Evolutionary conservation across 352 stramenopile genomes (phyloP), one percentile per base, ranked within the genome.

Genomic region (Phytophthora brassicae): DNA sequence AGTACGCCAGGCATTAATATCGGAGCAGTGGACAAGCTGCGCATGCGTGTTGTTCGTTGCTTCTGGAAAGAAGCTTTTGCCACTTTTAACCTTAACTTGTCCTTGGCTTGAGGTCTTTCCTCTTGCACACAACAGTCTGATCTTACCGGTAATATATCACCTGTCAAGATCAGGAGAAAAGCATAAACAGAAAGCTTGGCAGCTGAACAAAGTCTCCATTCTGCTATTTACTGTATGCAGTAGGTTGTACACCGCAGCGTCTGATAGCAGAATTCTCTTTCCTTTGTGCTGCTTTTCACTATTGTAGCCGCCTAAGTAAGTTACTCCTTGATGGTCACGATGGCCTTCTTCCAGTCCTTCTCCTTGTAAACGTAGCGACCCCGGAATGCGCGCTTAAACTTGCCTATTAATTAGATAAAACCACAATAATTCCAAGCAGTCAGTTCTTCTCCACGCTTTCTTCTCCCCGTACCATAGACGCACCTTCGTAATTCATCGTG

Each of bases 401-500:
- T 96, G 70, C 89, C 88, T 90, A 57, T 35, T n/a, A 20, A 11
- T 31, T 51, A 6, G 41, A 39, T 62, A 41, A 38, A 64, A 45
- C 6, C 11, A 12, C 6, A 12, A 38, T 39, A 39, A 26, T 50
- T 61, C 16, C 24, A 57, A 13, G 48, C 17, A 70, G 42, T 53
- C 14, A 52, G 46, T 6, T 6, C 19, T 24, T 13, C 14, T 55
- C 36, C 29, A 66, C 84, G 5, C 41, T 2, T 33, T 8, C 8
- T 9, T 43, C 17, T 17, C 12, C 19, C 23, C 16, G 28, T 20
- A 44, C 13, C 19, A 51, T 42, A 2, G 29, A 49, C 28, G 19
- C 70, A 88, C 91, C 94, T 70, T 97, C 75, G 74, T 97, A 98
- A 84, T 98, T 98, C 81, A 96, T 94, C 19, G 92, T 98, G 67